A percentile compares a stretch with the other conserved stretches of the same genome.
phyloP scores from a whole-genome alignment of 164 flowering plant species.

The Kingdonia uniflora region DNA sequence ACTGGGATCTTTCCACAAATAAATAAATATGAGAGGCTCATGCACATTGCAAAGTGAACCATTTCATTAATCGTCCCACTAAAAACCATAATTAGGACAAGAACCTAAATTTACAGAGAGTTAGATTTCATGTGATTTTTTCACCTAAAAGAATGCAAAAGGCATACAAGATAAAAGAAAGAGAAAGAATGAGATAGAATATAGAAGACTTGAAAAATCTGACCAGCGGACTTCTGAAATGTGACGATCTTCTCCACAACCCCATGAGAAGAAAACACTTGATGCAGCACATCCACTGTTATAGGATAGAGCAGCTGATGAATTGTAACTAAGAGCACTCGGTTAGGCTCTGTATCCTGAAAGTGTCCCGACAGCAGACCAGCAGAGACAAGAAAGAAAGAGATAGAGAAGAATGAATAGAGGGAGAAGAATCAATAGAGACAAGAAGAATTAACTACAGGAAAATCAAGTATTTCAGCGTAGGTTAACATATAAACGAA shows the following conservation, averaged over 20 bases:
- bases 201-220: conserved; percentile 65
- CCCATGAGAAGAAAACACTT: conserved; percentile 99
- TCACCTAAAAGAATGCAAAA: too few relatives aligned
- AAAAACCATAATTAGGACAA: too few relatives aligned
- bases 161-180: not conserved
- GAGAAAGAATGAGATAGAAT: conserved; percentile 13
- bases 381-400: conserved; percentile 55
- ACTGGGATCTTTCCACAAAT: too few relatives aligned
- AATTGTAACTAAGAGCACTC: conserved; percentile 90
- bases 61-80: too few relatives aligned
- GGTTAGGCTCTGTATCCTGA: conserved; percentile 88
- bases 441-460: conserved; percentile 22
- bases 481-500: conserved; percentile 4
- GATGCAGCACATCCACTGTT: conserved; percentile 99
- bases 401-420: conserved; percentile 52
- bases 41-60: not conserved
- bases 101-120: too few relatives aligned
- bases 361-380: conserved; percentile 48
- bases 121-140: too few relatives aligned
- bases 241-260: conserved; percentile 99
- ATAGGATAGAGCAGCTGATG: conserved; percentile 99
- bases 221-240: conserved; percentile 99
- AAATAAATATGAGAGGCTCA: not conserved
- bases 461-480: conserved; percentile 9
- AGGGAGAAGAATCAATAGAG: conserved; percentile 41